Evolutionary conservation across 805 yeast species (phyloP).

Genomic region (Myxozyma geophila): DNA sequence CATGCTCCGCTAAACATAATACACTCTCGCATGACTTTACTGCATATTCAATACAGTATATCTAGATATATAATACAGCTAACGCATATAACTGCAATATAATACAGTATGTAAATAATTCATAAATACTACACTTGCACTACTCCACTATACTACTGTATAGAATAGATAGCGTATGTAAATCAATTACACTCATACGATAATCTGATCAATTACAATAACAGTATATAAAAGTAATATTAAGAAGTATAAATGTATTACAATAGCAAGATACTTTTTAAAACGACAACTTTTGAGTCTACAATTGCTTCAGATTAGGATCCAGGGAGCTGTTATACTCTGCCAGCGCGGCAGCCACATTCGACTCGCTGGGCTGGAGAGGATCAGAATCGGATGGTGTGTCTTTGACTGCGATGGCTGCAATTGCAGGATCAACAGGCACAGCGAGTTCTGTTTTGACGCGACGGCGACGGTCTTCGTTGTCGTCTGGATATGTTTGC

Average conservation of each 20-base stretch:
- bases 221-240: too few relatives aligned
- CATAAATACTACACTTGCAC: too few relatives aligned
- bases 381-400: not conserved
- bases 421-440: constrained; percentile 10
- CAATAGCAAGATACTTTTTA: not conserved
- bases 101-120: too few relatives aligned
- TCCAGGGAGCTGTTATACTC: constrained; percentile 1
- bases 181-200: too few relatives aligned
- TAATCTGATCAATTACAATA: too few relatives aligned
- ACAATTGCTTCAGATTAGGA: not conserved
- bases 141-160: too few relatives aligned
- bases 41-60: too few relatives aligned
- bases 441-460: constrained; percentile 13
- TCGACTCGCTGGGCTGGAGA: constrained; percentile 23
- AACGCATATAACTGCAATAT: too few relatives aligned
- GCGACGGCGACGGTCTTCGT: constrained; percentile 4
- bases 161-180: too few relatives aligned
- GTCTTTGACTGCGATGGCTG: not conserved
- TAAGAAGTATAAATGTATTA: not conserved
- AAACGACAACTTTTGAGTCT: not conserved
- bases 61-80: too few relatives aligned
- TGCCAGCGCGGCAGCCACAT: constrained; percentile 9
- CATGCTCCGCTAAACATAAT: too few relatives aligned
- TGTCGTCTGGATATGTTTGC: constrained; percentile 2
- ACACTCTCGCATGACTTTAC: too few relatives aligned